Conservation (phyloP, 116 monocot species). For the Papilionanthe hybrid region DNA sequence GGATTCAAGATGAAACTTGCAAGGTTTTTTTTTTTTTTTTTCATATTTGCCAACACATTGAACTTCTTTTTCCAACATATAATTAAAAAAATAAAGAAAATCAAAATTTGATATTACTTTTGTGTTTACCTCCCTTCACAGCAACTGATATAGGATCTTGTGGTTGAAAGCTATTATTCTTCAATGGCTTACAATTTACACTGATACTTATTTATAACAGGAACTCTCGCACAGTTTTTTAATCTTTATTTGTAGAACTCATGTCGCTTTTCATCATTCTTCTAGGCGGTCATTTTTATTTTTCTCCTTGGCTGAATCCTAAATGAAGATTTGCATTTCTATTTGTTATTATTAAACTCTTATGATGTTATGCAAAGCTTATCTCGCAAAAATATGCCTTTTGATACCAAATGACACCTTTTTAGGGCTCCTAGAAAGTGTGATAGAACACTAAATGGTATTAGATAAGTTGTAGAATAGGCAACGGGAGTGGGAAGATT, state of each 20-base stretch:
- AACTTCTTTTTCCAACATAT: background rate
- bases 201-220: background rate
- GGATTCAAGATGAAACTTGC: background rate
- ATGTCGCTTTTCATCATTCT: background rate
- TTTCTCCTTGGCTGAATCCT: background rate
- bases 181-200: background rate
- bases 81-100: background rate
- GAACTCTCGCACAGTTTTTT: background rate
- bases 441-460: too few species aligned
- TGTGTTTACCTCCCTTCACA: too few species aligned
- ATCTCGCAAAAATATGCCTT: background rate
- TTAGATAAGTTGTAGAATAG: too few species aligned
- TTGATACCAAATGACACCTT: too few species aligned
- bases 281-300: background rate
- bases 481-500: too few species aligned
- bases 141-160: background rate
- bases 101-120: too few species aligned
- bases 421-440: too few species aligned
- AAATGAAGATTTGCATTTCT: background rate
- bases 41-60: background rate
- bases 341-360: background rate
- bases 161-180: background rate
- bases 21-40: background rate
- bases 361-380: background rate
- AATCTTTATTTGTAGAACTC: background rate